Evolutionary conservation across 148 eudicot genomes (phyloP).

Genomic region (Camellia lanceoleosa): DNA sequence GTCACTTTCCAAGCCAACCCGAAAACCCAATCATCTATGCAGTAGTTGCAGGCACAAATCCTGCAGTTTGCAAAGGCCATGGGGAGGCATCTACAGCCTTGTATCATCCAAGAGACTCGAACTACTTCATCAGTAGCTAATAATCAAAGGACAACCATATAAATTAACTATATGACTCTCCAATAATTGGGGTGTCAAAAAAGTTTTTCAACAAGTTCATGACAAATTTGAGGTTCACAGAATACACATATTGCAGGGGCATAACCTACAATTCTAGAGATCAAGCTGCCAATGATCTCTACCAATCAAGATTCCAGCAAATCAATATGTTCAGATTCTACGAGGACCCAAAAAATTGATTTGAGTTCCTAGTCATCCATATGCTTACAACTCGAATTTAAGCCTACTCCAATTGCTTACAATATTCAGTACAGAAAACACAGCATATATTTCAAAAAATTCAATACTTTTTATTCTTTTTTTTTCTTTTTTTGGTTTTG

Average conservation of each 20-base stretch:
- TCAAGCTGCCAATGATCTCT: background rate
- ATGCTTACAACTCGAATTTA: background rate
- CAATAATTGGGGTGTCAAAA: background rate
- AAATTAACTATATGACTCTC: background rate
- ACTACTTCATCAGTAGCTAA: background rate
- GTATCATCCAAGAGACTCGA: background rate
- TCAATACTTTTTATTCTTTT: background rate
- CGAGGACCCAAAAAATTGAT: background rate
- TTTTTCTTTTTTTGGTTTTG: too few relatives aligned
- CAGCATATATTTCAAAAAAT: too few relatives aligned
- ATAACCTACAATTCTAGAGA: background rate
- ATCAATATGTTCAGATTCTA: background rate
- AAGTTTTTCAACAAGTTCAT: background rate
- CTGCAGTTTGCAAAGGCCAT: background rate
- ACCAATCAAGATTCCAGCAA: background rate
- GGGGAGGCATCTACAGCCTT: background rate
- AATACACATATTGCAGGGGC: background rate
- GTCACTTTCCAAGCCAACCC: too few relatives aligned
- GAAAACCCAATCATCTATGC: background rate
- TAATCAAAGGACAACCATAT: background rate
- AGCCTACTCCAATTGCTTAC: background rate
- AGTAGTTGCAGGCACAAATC: background rate
- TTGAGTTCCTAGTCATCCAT: background rate
- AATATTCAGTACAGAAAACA: background rate
- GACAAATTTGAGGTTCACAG: background rate